These are phyloP conservation scores for Aspergillus sp. DNA, from an alignment of 2,329 filamentous ascomycete genomes.

Conservation along the genomic window DNA sequence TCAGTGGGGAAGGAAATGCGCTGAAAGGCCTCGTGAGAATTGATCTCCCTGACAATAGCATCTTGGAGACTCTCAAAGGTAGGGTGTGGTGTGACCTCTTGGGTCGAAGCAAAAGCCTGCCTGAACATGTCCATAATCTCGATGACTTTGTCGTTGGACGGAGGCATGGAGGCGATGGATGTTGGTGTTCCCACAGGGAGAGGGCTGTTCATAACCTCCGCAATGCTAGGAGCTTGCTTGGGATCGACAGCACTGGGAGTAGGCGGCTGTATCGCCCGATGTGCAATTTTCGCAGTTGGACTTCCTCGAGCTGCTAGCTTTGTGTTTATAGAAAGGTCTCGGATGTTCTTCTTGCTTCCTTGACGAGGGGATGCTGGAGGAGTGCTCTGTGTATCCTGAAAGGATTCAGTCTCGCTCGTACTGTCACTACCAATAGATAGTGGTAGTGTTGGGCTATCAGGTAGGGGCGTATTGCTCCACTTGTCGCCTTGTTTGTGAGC, in stretches of 20 bases:
- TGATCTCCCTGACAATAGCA: conserved; percentile 47
- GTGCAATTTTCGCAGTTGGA: conserved; percentile 35
- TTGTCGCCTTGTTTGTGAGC: conserved; percentile 34
- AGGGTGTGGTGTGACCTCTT: conserved; percentile 33
- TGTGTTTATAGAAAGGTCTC: conserved; percentile 45
- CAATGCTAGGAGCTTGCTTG: conserved; percentile 40
- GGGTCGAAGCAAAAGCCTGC: conserved; percentile 38
- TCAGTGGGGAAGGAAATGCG: conserved; percentile 36
- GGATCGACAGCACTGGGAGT: conserved; percentile 31
- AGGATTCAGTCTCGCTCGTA: conserved; percentile 4
- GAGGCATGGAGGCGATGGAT: conserved; percentile 24
- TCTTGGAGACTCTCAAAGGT: conserved; percentile 47
- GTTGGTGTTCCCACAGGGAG: conserved; percentile 33
- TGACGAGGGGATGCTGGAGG: conserved; percentile 17
- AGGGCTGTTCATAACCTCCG: conserved; percentile 46
- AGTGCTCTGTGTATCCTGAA: not conserved
- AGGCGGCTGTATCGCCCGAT: conserved; percentile 40
- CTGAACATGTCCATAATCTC: conserved; percentile 47
- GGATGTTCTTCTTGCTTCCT: conserved; percentile 40
- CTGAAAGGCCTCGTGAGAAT: conserved; percentile 47
- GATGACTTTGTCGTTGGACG: conserved; percentile 36
- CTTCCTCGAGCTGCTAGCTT: conserved; percentile 37
- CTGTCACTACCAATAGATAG: conserved; percentile 16
- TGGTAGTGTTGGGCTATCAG: conserved; percentile 40
- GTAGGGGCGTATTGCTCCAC: conserved; percentile 37